These are phyloP conservation scores for Lobosporangium transversale DNA, from an alignment of 192 early-diverging fungal species.

Conservation along the genomic window DNA sequence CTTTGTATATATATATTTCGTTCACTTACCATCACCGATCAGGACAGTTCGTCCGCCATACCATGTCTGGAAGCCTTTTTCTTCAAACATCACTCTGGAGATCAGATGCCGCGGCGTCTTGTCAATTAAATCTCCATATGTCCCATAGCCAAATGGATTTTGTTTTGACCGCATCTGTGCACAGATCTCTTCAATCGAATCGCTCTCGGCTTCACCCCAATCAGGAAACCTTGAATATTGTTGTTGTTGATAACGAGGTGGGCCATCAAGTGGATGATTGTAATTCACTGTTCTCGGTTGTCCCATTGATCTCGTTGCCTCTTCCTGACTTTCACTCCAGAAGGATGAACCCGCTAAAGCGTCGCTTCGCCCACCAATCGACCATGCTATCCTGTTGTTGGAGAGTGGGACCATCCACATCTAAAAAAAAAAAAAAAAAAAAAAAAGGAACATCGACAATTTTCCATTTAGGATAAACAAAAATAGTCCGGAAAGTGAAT, in stretches of 20 bases:
- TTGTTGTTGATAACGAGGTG: too few relatives aligned
- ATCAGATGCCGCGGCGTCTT: conserved; percentile 29
- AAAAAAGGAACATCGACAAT: background rate
- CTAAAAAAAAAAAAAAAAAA: conserved; percentile 9
- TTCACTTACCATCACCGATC: conserved; percentile 40
- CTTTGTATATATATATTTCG: too few relatives aligned
- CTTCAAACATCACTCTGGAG: conserved; percentile 47
- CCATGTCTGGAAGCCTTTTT: conserved; percentile 42
- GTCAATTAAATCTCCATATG: conserved; percentile 44
- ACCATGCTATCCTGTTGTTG: conserved; percentile 43
- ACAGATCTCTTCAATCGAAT: conserved; percentile 46
- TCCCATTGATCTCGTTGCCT: conserved; percentile 19
- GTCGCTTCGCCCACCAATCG: conserved; percentile 37
- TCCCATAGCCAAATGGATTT: conserved; percentile 44
- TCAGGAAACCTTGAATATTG: conserved; percentile 26
- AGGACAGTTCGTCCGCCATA: conserved; percentile 43
- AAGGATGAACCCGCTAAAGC: conserved; percentile 9
- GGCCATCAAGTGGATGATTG: too few relatives aligned
- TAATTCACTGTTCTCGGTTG: too few relatives aligned
- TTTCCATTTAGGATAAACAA: too few relatives aligned
- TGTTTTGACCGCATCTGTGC: conserved; percentile 21
- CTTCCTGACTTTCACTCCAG: conserved; percentile 46
- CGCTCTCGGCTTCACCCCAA: conserved; percentile 35
- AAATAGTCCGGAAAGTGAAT: too few relatives aligned
- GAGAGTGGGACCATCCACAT: conserved; percentile 48